Evolutionary conservation across 2,329 filamentous ascomycete genomes (phyloP), one percentile per base, ranked within the genome.

Genomic region (Zarea fungicola): DNA sequence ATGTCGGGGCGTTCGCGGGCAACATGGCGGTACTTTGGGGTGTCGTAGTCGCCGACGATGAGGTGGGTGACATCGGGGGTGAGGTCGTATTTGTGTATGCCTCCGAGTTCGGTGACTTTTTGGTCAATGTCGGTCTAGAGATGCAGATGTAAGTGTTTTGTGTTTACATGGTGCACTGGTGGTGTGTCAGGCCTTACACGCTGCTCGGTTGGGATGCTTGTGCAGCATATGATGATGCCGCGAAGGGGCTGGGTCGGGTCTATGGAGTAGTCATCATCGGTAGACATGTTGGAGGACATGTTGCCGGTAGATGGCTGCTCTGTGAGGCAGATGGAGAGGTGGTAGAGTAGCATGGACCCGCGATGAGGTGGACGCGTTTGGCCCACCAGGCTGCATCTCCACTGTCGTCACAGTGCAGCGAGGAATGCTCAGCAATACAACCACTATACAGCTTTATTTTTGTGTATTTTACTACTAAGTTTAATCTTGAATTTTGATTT

Each of bases 51-150:
- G 64, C 91, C 93, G 53, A 96, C 89, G 54, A 99, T 80, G 40
- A 99, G 82, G 71, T 99, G 93, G 5, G 93, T 97, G 41, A 95
- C 89, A 65, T 96, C 89, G 49, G 87, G 88, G n/a, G 91, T 97
- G 37, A 99, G 81, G 65, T 99, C 91, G 66, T 90, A 86, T 60
- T 87, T 90, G 75, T 95, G 87, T 52, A 79, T 68, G 43, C 91
- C 93, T 55, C 93, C 93, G 74, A 99, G 89, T 62, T 96, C 82
- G 54, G 75, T 68, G 16, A 87, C 87, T 52, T 83, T 80, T 42
- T 75, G 68, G 14, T 79, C 80, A 42, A 89, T 75, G 47, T 81
- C 73, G 36, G 70, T 68, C 76, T 78, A 37, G 32, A 28, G 21
- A 47, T 36, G 46, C 49, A 22, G 25, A 6, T 46, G 14, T n/a